Evolutionary conservation across 2,329 filamentous ascomycete genomes (phyloP).

Genomic region (Keithomyces neogunnii): DNA sequence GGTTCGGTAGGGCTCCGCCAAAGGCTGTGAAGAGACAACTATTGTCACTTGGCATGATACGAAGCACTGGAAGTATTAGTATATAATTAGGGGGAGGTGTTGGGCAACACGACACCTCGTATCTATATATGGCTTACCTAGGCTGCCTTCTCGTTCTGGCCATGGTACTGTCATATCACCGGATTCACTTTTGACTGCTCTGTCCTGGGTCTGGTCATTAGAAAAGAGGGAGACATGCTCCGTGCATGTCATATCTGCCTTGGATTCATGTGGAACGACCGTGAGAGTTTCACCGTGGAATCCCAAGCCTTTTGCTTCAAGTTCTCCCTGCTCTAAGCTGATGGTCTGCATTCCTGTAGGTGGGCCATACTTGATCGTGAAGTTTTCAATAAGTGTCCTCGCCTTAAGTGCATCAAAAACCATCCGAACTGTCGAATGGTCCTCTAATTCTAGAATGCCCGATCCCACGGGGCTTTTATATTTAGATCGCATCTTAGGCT

Average conservation of each 20-base stretch:
- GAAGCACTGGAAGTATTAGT: constrained; percentile 49
- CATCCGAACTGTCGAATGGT: constrained; percentile 56
- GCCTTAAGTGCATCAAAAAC: constrained; percentile 52
- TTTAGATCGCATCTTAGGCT: constrained; percentile 56
- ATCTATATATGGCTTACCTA: constrained; percentile 28
- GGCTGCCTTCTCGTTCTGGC: constrained; percentile 39
- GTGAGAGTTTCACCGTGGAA: constrained; percentile 43
- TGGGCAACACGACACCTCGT: too few relatives aligned
- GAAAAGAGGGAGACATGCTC: neutral
- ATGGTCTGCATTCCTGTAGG: constrained; percentile 60
- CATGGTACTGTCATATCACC: constrained; percentile 35
- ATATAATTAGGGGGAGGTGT: neutral
- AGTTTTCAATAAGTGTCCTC: constrained; percentile 55
- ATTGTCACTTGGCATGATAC: constrained; percentile 96
- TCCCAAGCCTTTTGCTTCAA: constrained; percentile 39
- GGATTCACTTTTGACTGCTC: constrained; percentile 7
- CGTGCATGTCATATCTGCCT: constrained; percentile 6
- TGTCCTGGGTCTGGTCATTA: neutral
- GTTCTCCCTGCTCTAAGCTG: constrained; percentile 42
- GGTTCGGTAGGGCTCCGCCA: constrained; percentile 63
- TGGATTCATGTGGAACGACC: constrained; percentile 32
- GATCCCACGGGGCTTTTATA: constrained; percentile 68
- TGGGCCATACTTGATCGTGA: constrained; percentile 78
- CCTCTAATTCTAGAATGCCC: constrained; percentile 59
- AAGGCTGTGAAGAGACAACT: constrained; percentile 90